Base-by-base conservation (phyloP, 2,329 filamentous ascomycete species). In the Penicillium sp. region DNA sequence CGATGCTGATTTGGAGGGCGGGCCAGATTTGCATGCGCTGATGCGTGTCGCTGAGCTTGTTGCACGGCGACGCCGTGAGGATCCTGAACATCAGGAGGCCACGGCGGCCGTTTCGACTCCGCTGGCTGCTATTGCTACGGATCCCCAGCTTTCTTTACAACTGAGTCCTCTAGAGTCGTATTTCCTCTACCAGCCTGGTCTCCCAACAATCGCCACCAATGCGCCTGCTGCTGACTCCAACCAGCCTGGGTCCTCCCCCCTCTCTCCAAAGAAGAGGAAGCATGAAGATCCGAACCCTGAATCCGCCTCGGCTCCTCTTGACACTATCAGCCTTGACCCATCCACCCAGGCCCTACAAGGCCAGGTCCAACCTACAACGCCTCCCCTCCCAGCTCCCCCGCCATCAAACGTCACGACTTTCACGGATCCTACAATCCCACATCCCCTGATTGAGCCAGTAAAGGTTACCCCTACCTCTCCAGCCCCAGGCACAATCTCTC, bases 401-500 rank as follows among this genome's bases (percentile, higher is more conserved):
- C 54, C 46, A n/a, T 56, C 49, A 20, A 53, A 31, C 2, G 49
- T 46, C n/a, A 42, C 54, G 26, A 25, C 26, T 11, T 12, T 54
- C 11, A 41, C 37, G 8, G 54, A 53, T 11, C 43, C 51, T 3
- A 33, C 41, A 18, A 43, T 43, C 15, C 12, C 53, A 2, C 22
- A 37, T 4, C 23, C 41, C 4, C 6, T 9, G 2, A 31, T 7
- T 12, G 25, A 49, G 4, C 3, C 20, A 25, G 8, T 37, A 7
- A n/a, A 35, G 5, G 14, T 25, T 14, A 7, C 43, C 42, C n/a
- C 54, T 3, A 29, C 26, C 3, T 37, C 29, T 14, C 40, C 23
- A 2, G 9, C 33, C 4, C 26, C 43, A 1, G 53, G 53, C 12
- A 48, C 15, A 11, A 87, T 89, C 68, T 75, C 78, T 27, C 88